phyloP scores from a whole-genome alignment of 805 yeast genomes.

The Nakazawaea ambrosiae region DNA sequence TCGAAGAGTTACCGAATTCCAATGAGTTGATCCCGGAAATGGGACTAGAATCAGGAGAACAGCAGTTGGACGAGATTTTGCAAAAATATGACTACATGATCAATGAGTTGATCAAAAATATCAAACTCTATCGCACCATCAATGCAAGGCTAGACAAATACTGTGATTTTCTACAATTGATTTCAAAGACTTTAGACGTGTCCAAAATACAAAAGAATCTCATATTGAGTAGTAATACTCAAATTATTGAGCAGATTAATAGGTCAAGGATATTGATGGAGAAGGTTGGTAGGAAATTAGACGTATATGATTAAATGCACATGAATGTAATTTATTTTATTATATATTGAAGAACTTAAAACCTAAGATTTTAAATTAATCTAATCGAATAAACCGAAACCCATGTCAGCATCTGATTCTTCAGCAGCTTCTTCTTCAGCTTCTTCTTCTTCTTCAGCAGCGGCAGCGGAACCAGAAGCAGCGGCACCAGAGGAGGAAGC shows the following conservation, averaged over 20 bases:
- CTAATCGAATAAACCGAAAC: slow-evolving; percentile 40
- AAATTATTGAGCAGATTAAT: slow-evolving; percentile 15
- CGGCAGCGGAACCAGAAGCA: slow-evolving; percentile 65
- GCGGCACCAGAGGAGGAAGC: slow-evolving; percentile 73
- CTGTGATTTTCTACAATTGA: slow-evolving; percentile 9
- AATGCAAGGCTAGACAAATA: slow-evolving; percentile 16
- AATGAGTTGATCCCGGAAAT: slow-evolving; percentile 12
- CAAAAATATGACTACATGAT: slow-evolving; percentile 18
- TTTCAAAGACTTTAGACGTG: slow-evolving; percentile 9
- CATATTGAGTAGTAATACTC: slow-evolving; percentile 16
- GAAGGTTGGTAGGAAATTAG: slow-evolving; percentile 13
- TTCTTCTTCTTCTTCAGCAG: slow-evolving; percentile 66
- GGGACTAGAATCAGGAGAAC: not conserved
- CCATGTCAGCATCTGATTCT: slow-evolving; percentile 77
- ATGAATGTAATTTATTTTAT: not conserved
- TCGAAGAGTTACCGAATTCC: slow-evolving; percentile 24
- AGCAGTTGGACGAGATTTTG: slow-evolving; percentile 12
- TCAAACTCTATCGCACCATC: slow-evolving; percentile 12
- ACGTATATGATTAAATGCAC: too few species aligned
- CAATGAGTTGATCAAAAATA: slow-evolving; percentile 13
- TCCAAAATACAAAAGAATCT: slow-evolving; percentile 16
- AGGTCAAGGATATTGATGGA: slow-evolving; percentile 14
- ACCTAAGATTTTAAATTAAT: too few species aligned
- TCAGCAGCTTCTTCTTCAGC: slow-evolving; percentile 60
- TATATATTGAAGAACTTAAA: too few species aligned